Base-by-base conservation (phyloP, 2,329 filamentous ascomycete species). In the Neonectria punicea region DNA sequence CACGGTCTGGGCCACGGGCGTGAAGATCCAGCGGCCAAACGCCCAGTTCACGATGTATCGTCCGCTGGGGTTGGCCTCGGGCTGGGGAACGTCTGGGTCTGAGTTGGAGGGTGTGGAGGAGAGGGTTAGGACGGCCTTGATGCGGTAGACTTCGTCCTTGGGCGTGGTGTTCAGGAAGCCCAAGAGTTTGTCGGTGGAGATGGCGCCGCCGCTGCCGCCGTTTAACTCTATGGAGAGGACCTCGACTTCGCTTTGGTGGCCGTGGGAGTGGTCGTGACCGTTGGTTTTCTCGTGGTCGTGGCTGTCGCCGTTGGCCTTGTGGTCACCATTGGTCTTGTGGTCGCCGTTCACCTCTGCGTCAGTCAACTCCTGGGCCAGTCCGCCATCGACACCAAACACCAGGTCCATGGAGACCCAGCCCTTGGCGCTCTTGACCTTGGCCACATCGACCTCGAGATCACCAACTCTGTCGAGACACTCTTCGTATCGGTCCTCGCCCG, bases 21-120 rank as follows among this genome's bases (percentile, higher is more conserved):
- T 97, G 75, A 95, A 97, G 0, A 90, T 97, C 95, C 96, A 99
- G 32, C 96, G 87, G 1, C 94, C 94, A 80, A 99, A 99, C 0
- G 96, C 96, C 96, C 96, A 99, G 78, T 99, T 99, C 65, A 99
- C 86, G 49, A 99, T 97, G 76, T 96, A 98, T 60, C 92, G 85
- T 2, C 75, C 77, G 2, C 66, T 65, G 3, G 80, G 72, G 53
- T 74, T 73, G 5, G 78, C 70, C 8, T 73, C 74, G 5, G 77
- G 76, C 34, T 79, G 74, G 8, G 78, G 76, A 0, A 77, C 72
- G 43, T 86, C 83, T 25, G 83, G 81, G 60, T 87, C 86, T 1
- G 88, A 89, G 72, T 83, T 84, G 18, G 71, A 70, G 9, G 88
- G 82, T 0, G 80, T 73, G 0, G 82, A 76, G 0, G 83, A 80